Evolutionary conservation across 2,329 filamentous ascomycete genomes (phyloP).

Genomic region (Chaetomiaceae sp.): DNA sequence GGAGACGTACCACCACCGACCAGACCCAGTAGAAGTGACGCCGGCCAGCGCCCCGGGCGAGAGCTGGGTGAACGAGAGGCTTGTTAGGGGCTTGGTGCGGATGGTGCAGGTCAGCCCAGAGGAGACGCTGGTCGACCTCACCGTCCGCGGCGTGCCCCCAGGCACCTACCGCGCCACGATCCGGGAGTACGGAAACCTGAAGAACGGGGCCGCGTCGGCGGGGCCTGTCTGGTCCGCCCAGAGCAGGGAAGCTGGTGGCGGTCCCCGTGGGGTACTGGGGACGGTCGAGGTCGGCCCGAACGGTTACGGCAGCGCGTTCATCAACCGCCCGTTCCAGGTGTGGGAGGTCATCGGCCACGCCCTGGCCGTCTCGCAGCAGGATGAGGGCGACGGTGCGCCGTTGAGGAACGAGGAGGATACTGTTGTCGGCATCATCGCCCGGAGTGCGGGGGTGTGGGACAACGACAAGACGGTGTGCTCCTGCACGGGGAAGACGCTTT

Average conservation of each 20-base stretch:
- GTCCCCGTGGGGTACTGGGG: conserved; percentile 61
- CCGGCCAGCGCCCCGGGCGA: conserved; percentile 27
- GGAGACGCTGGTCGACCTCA: conserved; percentile 80
- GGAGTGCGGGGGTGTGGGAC: conserved; percentile 97
- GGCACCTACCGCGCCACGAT: conserved; percentile 81
- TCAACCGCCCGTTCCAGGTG: conserved; percentile 76
- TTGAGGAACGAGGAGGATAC: conserved; percentile 75
- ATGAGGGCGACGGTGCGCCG: conserved; percentile 49
- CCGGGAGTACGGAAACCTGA: conserved; percentile 81
- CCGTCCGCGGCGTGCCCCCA: conserved; percentile 71
- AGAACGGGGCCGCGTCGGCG: conserved; percentile 72
- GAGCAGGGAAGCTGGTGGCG: conserved; percentile 24
- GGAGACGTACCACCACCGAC: conserved; percentile 64
- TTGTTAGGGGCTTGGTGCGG: conserved; percentile 79
- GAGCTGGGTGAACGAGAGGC: conserved; percentile 33
- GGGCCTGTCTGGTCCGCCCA: conserved; percentile 70
- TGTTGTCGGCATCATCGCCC: conserved; percentile 85
- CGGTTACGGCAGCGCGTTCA: conserved; percentile 71
- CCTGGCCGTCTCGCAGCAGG: conserved; percentile 70
- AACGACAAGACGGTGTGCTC: conserved; percentile 98
- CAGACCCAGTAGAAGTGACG: conserved; percentile 30
- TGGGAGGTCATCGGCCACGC: conserved; percentile 96
- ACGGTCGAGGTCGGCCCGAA: conserved; percentile 67
- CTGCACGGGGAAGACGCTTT: conserved; percentile 95
- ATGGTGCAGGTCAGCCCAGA: conserved; percentile 85